Evolutionary conservation across 2,329 filamentous ascomycete species (phyloP), one percentile per base, ranked within the genome.

Genomic region (Trichoderma cornu-damae): DNA sequence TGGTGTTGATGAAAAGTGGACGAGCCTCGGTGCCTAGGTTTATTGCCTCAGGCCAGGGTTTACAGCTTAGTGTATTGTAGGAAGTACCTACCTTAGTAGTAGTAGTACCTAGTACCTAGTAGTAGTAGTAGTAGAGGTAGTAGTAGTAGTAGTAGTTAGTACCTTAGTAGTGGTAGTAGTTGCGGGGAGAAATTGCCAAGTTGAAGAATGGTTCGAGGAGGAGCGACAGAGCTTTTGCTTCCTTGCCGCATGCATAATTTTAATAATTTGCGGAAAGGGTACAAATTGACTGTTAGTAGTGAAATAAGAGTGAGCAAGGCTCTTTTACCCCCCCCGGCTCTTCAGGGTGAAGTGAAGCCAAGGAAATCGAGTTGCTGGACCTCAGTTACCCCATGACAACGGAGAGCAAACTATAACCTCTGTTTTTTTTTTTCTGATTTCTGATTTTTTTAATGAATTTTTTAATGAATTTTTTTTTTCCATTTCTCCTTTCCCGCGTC

Each of bases 1-100:
- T 49, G 34, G 32, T 44, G 50, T 44, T 34, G 50, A 34, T 53
- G 26, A 53, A 53, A 53, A 42, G 37, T 42, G 49, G 38, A 30
- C 6, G 37, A 43, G 37, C 49, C 11, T 46, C 42, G 51, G 32
- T 46, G 40, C 32, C 30, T 44, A 16, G 6, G 22, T 22, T 22
- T 26, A 32, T n/a, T 52, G 40, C 34, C 14, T 24, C 42, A 37
- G n/a, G n/a, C n/a, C n/a, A n/a, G n/a, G n/a, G n/a, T n/a, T n/a
- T n/a, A n/a, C n/a, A n/a, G n/a, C n/a, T n/a, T n/a, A n/a, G n/a
- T n/a, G n/a, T n/a, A n/a, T n/a, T n/a, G n/a, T n/a, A n/a, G n/a
- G n/a, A n/a, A n/a, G n/a, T n/a, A n/a, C n/a, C n/a, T n/a, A n/a
- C n/a, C n/a, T n/a, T n/a, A n/a, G n/a, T n/a, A n/a, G n/a, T n/a